Evolutionary conservation across 306 rosid species (phyloP).

Genomic region (Pyrus communis): DNA sequence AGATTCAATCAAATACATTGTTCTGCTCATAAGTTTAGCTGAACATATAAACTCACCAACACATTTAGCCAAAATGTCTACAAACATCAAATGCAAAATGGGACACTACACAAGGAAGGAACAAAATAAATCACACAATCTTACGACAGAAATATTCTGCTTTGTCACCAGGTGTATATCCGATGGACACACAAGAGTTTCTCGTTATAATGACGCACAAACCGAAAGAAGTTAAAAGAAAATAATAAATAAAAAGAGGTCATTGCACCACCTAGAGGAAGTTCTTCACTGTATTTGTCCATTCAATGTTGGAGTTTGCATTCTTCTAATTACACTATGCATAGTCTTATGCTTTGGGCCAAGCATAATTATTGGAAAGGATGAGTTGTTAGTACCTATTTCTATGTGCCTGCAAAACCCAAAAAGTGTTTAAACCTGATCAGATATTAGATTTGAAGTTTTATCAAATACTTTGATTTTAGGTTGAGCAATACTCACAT

Average conservation of each 20-base stretch:
- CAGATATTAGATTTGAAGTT: neutral
- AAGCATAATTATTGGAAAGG: neutral
- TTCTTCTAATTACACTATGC: neutral
- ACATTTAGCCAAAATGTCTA: neutral
- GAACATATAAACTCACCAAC: neutral
- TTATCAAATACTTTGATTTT: neutral
- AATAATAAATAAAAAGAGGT: neutral
- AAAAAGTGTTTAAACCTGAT: neutral
- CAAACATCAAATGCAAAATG: conserved; percentile 2
- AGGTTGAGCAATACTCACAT: conserved; percentile 43
- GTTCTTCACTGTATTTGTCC: neutral
- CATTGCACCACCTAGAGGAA: neutral
- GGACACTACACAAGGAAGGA: conserved; percentile 5
- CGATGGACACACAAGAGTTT: neutral
- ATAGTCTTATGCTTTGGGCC: neutral
- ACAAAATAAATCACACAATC: conserved; percentile 14
- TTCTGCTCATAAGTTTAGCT: neutral
- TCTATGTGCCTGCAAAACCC: conserved; percentile 54
- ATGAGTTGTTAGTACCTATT: conserved; percentile 33
- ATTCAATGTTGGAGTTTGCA: neutral
- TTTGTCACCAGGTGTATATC: neutral
- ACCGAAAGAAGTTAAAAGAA: conserved; percentile 3
- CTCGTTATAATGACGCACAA: conserved; percentile 4
- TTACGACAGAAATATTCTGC: neutral
- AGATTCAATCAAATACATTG: neutral